Percentiles rank a stretch among this genome's conserved stretches.
phyloP scores from a whole-genome alignment of 495 filamentous ascomycete genomes.

The Lineolata rhizophorae region DNA sequence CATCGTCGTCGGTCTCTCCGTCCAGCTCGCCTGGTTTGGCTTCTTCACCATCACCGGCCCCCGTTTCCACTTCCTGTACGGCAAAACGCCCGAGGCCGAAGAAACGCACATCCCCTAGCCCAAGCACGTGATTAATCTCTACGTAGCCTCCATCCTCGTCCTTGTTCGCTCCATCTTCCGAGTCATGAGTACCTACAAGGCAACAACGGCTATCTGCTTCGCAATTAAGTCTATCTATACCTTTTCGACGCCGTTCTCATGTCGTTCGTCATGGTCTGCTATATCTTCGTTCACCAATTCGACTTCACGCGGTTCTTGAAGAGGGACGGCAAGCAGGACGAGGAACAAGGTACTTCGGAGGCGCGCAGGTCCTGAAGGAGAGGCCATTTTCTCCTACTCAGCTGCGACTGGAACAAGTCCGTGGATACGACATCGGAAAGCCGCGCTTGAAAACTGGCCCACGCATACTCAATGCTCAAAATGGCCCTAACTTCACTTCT shows the following conservation, averaged over 20 bases:
- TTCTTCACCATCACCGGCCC: constrained; percentile 20
- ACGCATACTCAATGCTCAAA: no score
- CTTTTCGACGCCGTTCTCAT: constrained; percentile 2
- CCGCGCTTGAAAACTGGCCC: no score
- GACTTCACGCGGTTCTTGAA: no score
- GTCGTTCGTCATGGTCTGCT: background rate
- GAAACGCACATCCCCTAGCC: constrained; percentile 23
- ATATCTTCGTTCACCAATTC: no score
- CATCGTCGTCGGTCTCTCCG: constrained; percentile 21
- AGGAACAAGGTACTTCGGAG: no score
- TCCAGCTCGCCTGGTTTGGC: constrained; percentile 23
- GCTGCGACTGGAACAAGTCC: no score
- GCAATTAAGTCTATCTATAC: constrained; percentile 1
- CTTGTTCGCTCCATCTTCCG: constrained; percentile 1
- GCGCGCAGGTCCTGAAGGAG: no score
- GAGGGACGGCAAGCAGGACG: no score
- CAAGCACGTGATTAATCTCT: constrained; percentile 11
- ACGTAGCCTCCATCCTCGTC: constrained; percentile 1
- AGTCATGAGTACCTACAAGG: constrained; percentile 1
- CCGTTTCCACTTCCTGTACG: constrained; percentile 20
- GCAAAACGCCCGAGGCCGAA: constrained; percentile 5
- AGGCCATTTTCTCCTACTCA: no score
- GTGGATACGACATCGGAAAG: no score
- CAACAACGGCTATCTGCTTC: background rate
- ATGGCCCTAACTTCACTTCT: no score